Evolutionary conservation across 192 early-diverging fungal species (phyloP).

Genomic region (Ambispora gerdemannii): DNA sequence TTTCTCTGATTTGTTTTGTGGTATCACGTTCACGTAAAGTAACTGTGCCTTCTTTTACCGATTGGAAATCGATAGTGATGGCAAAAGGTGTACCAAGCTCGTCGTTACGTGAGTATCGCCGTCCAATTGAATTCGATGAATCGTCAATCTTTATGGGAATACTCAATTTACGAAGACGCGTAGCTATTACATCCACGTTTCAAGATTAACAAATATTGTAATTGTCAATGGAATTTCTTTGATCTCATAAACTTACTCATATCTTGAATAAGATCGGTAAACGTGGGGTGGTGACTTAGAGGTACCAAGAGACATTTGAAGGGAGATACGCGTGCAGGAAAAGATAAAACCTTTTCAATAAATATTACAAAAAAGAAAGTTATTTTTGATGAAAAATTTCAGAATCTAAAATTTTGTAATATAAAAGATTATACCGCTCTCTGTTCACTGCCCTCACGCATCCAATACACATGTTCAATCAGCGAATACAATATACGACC

Average conservation of each 20-base stretch:
- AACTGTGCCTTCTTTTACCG: slow-evolving; percentile 88
- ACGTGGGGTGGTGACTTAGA: slow-evolving; percentile 75
- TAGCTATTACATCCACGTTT: slow-evolving; percentile 41
- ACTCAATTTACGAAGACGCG: slow-evolving; percentile 67
- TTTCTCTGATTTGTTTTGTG: slow-evolving; percentile 89
- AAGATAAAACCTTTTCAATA: slow-evolving; percentile 83
- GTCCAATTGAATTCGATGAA: slow-evolving; percentile 84
- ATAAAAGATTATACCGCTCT: slow-evolving; percentile 40
- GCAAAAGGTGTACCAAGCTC: slow-evolving; percentile 97
- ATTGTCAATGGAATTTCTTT: not conserved
- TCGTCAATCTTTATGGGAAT: slow-evolving; percentile 88
- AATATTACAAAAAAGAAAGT: too few relatives aligned
- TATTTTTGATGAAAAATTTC: too few relatives aligned
- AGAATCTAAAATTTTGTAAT: not conserved
- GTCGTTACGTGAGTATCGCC: slow-evolving; percentile 96
- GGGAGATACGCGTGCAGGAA: slow-evolving; percentile 89
- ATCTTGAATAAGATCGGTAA: slow-evolving; percentile 64
- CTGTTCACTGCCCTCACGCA: slow-evolving; percentile 85
- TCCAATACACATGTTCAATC: slow-evolving; percentile 92
- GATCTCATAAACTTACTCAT: slow-evolving; percentile 37
- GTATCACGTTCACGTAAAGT: slow-evolving; percentile 97
- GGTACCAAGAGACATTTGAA: slow-evolving; percentile 93
- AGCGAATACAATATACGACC: slow-evolving; percentile 96
- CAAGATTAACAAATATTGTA: not conserved
- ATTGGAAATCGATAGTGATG: slow-evolving; percentile 97